phyloP scores from a whole-genome alignment of 495 filamentous ascomycete species.

The Penicillium canescens region DNA sequence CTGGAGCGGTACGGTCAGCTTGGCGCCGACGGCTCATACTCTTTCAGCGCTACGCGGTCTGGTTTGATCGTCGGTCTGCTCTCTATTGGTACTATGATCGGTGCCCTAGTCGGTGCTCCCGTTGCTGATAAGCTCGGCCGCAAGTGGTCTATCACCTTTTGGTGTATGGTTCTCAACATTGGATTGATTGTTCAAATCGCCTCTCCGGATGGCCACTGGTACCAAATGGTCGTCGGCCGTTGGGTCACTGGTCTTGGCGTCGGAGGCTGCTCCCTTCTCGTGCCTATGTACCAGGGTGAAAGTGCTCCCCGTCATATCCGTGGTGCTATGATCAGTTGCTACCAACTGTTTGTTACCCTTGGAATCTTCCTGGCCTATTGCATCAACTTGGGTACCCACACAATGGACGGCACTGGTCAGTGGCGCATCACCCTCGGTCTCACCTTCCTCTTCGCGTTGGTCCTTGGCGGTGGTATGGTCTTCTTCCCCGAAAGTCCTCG shows the following conservation, averaged over 20 bases:
- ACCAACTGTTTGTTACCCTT: slow-evolving; percentile 86
- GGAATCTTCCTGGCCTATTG: slow-evolving; percentile 81
- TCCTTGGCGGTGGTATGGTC: slow-evolving; percentile 72
- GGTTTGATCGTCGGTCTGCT: slow-evolving; percentile 59
- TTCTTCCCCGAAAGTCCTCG: slow-evolving; percentile 73
- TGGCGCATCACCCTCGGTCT: slow-evolving; percentile 82
- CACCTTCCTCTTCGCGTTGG: slow-evolving; percentile 69
- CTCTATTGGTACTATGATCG: slow-evolving; percentile 66
- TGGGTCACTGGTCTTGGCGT: slow-evolving; percentile 68
- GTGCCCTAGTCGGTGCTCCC: slow-evolving; percentile 60
- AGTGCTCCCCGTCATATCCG: slow-evolving; percentile 65
- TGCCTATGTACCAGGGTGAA: slow-evolving; percentile 76
- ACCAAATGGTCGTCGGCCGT: slow-evolving; percentile 54
- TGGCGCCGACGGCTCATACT: slow-evolving; percentile 27
- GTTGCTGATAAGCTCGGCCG: slow-evolving; percentile 53
- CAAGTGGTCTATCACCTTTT: slow-evolving; percentile 53
- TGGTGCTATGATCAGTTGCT: slow-evolving; percentile 67
- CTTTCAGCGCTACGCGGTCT: slow-evolving; percentile 49
- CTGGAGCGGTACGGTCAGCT: slow-evolving; percentile 44
- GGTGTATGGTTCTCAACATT: slow-evolving; percentile 61
- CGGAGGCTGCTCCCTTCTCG: slow-evolving; percentile 65
- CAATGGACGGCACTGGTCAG: slow-evolving; percentile 46
- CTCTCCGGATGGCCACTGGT: slow-evolving; percentile 51
- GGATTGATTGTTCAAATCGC: slow-evolving; percentile 69
- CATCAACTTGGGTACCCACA: slow-evolving; percentile 75